Conservation (phyloP, 208 protist genomes). For the Acanthamoeba rhysodes region DNA sequence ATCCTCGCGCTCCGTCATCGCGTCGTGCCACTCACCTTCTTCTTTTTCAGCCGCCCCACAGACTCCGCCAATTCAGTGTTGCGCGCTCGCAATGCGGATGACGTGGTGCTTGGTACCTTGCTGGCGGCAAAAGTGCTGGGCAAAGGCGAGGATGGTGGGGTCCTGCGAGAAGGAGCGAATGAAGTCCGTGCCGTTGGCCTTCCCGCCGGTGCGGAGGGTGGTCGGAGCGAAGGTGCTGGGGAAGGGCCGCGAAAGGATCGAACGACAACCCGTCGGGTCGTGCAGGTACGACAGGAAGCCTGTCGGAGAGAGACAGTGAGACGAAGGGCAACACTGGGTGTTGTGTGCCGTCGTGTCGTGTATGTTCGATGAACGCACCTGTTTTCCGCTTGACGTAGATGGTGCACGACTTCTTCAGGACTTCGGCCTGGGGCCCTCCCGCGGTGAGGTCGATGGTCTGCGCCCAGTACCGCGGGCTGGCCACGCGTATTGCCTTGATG, state of each 20-base stretch:
- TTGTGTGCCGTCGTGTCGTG: no score
- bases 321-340: background rate
- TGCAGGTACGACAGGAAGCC: constrained; percentile 72
- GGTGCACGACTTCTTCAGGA: background rate
- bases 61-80: background rate
- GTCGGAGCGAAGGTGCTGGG: background rate
- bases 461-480: constrained; percentile 78
- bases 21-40: background rate
- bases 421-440: background rate
- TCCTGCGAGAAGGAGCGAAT: constrained; percentile 80
- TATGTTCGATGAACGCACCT: background rate
- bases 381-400: constrained; percentile 81
- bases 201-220: background rate
- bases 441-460: background rate
- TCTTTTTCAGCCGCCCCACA: background rate
- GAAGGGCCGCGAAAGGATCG: constrained; percentile 38
- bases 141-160: constrained; percentile 77
- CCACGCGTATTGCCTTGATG: constrained; percentile 78
- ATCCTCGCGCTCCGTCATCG: background rate
- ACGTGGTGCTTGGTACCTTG: background rate
- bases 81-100: background rate
- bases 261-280: constrained; percentile 78
- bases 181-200: constrained; percentile 56
- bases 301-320: constrained; percentile 5
- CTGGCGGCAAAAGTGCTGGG: constrained; percentile 77